Conservation (phyloP, 23 red algal genomes). For the Gracilaria gracilis region DNA sequence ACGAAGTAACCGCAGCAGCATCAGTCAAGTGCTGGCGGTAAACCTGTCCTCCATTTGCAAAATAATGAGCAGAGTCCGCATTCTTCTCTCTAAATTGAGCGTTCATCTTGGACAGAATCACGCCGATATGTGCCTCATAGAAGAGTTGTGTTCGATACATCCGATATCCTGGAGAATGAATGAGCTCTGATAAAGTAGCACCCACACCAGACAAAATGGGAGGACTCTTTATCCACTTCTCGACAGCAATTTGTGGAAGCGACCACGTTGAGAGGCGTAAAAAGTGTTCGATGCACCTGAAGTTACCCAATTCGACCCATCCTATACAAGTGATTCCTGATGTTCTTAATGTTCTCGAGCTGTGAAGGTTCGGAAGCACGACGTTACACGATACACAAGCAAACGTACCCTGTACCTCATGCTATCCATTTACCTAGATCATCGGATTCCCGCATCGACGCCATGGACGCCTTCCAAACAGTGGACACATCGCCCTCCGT, state of each 20-base stretch:
- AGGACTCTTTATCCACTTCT: conserved; percentile 60
- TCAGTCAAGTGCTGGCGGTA: conserved; percentile 55
- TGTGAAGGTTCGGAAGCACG: too few species aligned
- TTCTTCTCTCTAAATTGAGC: conserved; percentile 40
- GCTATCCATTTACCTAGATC: conserved; percentile 1
- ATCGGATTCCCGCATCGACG: not conserved
- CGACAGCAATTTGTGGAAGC: conserved; percentile 44
- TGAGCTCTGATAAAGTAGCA: conserved; percentile 57
- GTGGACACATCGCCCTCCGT: not conserved
- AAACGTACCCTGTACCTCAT: too few species aligned
- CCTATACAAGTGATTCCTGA: conserved; percentile 47
- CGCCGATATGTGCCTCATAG: conserved; percentile 67
- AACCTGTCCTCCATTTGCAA: conserved; percentile 64
- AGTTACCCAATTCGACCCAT: conserved; percentile 88
- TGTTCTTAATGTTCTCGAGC: too few species aligned
- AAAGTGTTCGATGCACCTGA: conserved; percentile 52
- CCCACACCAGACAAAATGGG: conserved; percentile 78
- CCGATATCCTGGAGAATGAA: conserved; percentile 22
- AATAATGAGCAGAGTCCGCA: conserved; percentile 43
- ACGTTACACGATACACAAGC: too few species aligned
- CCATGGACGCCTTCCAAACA: not conserved
- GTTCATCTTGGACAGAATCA: conserved; percentile 73
- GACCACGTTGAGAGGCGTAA: conserved; percentile 61
- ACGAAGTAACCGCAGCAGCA: conserved; percentile 43
- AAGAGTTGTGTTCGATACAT: conserved; percentile 79